Evolutionary conservation across 768 basidiomycete genomes (phyloP), one percentile per base, ranked within the genome.

Genomic region (Collybiopsis luxurians): DNA sequence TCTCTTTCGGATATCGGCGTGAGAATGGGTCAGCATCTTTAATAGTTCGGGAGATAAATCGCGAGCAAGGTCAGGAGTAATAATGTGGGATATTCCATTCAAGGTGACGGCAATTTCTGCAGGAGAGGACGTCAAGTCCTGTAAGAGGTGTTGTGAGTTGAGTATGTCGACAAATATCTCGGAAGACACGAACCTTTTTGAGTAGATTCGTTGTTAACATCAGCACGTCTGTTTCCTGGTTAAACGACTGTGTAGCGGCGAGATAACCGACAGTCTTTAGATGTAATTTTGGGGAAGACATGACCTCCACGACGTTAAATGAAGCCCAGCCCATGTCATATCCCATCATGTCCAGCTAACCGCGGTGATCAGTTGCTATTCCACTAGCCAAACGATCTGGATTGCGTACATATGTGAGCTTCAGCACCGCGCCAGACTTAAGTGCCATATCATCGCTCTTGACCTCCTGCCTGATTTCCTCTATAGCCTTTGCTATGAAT

Each of bases 231-330:
- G 97, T 98, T 57, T 96, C 92, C 63, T 92, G 84, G 43, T 87
- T 81, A 70, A 98, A 99, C 0, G 95, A 95, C 73, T 95, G 86
- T 40, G 84, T 72, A 3, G 97, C 95, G 1, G 91, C 97, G 23
- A 99, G 87, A 71, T 99, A 98, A 12, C 97, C 97, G 48, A 98
- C 88, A 26, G 84, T 86, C 78, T 99, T 99, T 62, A 98, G 79
- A 72, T 98, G 95, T 62, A 88, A 83, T 67, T 87, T 87, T 3
- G 89, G 76, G 3, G 94, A 95, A 36, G 94, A 94, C 97, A 99
- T 99, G 69, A 96, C 94, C 68, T 99, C 97, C 5, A 98, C 88
- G 53, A 99, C 90, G 69, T 96, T 87, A 66, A 99, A 99, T 7
- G 97, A 92, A 44, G 95, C 95, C 86, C 94, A 97, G 57, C 84